phyloP scores from a whole-genome alignment of 345 rosid genomes.

The Brassica nigra region DNA sequence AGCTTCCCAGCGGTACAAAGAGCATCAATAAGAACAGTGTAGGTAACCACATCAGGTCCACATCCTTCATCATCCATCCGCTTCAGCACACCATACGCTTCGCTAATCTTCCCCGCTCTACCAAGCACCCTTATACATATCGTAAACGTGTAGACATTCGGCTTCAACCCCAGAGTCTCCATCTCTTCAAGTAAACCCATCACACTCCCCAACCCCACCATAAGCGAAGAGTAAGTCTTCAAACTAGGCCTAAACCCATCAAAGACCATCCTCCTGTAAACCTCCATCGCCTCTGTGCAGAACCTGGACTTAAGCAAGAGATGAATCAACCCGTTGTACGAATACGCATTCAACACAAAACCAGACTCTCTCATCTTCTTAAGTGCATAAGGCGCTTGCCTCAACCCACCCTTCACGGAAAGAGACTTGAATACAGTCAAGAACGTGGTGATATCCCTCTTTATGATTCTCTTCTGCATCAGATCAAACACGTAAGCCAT shows the following conservation, averaged over 20 bases:
- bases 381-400: constrained; percentile 57
- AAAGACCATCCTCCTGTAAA: constrained; percentile 69
- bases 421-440: constrained; percentile 66
- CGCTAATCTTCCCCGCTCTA: constrained; percentile 72
- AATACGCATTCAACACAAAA: constrained; percentile 71
- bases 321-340: constrained; percentile 80
- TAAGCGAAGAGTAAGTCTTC: constrained; percentile 88
- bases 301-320: constrained; percentile 67
- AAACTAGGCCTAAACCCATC: constrained; percentile 88
- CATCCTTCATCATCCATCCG: constrained; percentile 89
- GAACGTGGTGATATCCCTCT: constrained; percentile 64
- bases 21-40: constrained; percentile 88
- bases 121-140: constrained; percentile 90
- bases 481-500: constrained; percentile 72
- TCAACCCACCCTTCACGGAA: constrained; percentile 63
- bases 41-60: constrained; percentile 85
- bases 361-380: constrained; percentile 66
- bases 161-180: constrained; percentile 79
- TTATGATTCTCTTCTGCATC: constrained; percentile 78
- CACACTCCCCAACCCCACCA: constrained; percentile 87
- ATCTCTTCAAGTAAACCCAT: constrained; percentile 79
- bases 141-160: constrained; percentile 87
- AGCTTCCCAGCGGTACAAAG: constrained; percentile 77
- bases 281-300: constrained; percentile 65
- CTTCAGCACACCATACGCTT: constrained; percentile 63